Conservation (phyloP, 2,329 filamentous ascomycete species). For the Xylaria sp. region DNA sequence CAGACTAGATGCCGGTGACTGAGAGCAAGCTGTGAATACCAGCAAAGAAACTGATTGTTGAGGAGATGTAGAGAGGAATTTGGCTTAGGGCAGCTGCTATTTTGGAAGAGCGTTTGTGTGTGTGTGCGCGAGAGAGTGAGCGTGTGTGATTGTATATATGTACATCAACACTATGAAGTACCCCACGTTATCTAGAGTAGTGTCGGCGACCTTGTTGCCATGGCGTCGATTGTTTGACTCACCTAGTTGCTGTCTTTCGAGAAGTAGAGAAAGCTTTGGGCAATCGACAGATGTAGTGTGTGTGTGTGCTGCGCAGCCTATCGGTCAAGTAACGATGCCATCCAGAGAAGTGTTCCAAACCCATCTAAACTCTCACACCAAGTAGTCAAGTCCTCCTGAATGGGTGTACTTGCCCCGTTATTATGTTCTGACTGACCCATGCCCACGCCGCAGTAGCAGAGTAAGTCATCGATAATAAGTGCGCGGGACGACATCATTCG, state of each 20-base stretch:
- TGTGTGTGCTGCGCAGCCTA: not conserved
- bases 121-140: no score
- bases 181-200: no score
- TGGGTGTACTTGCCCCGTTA: not conserved
- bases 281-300: not conserved
- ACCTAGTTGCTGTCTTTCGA: not conserved
- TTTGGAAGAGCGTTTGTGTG: not conserved
- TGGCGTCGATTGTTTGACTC: no score
- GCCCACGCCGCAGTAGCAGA: not conserved
- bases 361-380: conserved; percentile 47
- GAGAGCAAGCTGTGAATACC: not conserved
- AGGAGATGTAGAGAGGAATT: not conserved
- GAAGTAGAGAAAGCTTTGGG: not conserved
- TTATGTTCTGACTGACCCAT: conserved; percentile 2
- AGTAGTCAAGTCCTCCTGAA: conserved; percentile 36
- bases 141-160: no score
- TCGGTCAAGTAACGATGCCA: conserved; percentile 48
- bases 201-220: no score
- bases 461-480: conserved; percentile 32
- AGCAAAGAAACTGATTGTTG: not conserved
- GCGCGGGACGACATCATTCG: conserved; percentile 11
- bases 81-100: not conserved
- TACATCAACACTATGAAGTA: no score
- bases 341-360: conserved; percentile 48
- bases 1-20: not conserved